phyloP scores from a whole-genome alignment of 768 basidiomycete genomes.

The Solioccasus polychromus region DNA sequence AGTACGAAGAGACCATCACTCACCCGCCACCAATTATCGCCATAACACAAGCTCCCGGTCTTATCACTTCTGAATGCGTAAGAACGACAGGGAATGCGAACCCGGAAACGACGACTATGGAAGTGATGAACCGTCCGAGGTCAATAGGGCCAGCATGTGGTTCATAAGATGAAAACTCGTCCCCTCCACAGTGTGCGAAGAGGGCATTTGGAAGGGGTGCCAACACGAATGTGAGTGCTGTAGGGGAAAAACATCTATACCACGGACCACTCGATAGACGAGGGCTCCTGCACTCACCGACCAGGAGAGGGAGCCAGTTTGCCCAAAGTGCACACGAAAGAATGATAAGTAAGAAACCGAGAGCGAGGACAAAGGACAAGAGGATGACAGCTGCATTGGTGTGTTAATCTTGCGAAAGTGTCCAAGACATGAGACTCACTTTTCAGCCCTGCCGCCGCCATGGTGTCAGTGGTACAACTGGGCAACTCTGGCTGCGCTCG shows the following conservation, averaged over 20 bases:
- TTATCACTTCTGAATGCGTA: conserved; percentile 87
- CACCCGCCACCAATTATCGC: conserved; percentile 91
- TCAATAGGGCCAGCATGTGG: conserved; percentile 72
- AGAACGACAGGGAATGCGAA: conserved; percentile 91
- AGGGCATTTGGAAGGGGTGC: conserved; percentile 95
- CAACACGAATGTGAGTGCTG: conserved; percentile 91
- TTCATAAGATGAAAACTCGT: conserved; percentile 82
- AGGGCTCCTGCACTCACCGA: conserved; percentile 59
- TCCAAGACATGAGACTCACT: conserved; percentile 42
- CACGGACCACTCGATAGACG: neutral
- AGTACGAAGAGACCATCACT: conserved; percentile 4
- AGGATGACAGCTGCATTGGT: conserved; percentile 78
- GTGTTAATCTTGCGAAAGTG: neutral
- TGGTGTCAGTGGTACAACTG: conserved; percentile 25
- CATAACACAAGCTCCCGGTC: conserved; percentile 85
- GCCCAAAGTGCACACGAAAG: conserved; percentile 93
- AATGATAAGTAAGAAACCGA: conserved; percentile 97
- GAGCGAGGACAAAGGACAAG: conserved; percentile 93
- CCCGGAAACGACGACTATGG: conserved; percentile 87
- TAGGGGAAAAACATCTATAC: neutral
- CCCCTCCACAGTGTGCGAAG: conserved; percentile 88
- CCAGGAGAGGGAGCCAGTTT: conserved; percentile 96
- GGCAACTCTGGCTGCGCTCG: conserved; percentile 3
- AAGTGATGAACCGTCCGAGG: conserved; percentile 92
- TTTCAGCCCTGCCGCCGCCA: conserved; percentile 68